Base-by-base conservation (phyloP, 306 rosid species). In the Cucurbita pepo region DNA sequence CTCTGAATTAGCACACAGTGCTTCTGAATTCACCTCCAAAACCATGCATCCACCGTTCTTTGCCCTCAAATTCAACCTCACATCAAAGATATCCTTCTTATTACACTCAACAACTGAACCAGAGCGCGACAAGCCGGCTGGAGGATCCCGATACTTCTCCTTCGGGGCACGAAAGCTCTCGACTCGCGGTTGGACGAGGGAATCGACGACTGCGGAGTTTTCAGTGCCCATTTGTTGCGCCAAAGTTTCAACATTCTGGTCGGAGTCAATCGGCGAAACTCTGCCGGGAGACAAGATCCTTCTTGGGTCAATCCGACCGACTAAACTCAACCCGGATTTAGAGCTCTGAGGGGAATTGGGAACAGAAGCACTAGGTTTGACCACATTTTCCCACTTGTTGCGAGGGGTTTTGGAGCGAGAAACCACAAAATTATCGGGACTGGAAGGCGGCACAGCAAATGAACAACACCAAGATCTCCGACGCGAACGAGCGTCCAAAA, bases 221-320 rank as follows among this genome's bases (percentile, higher is more conserved):
- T 77, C 85, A 3, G 75, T 60, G 14, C 44, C 60, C 21, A 76
- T 65, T 58, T 72, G 83, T 69, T 70, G 86, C 30, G 80, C 56
- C 56, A 79, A 77, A 58, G 57, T 62, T 18, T 70, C 81, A 7
- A 80, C 16, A 25, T 85, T 85, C 72, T 81, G 86, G 69, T 84
- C 82, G 58, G 88, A 82, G 54, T 92, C 95, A 38, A 92, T 86
- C 5, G 97, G 97, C 43, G 96, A 92, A 30, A 92, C 97, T 63
- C 97, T 86, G 0, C 97, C 96, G 0, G 97, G 96, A 2, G 97
- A 92, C 60, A 92, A 82, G 92, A 92, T 91, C 87, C 94, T 82
- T 56, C 97, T 89, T 3, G 92, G 96, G 83, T 89, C 97, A 78
- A 92, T 92, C 59, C 91, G 88, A 15, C 83, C 77, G 47, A 81